Evolutionary conservation across 179 eudicot species (phyloP), one percentile per base, ranked within the genome.

Genomic region (Carnegiea gigantea): DNA sequence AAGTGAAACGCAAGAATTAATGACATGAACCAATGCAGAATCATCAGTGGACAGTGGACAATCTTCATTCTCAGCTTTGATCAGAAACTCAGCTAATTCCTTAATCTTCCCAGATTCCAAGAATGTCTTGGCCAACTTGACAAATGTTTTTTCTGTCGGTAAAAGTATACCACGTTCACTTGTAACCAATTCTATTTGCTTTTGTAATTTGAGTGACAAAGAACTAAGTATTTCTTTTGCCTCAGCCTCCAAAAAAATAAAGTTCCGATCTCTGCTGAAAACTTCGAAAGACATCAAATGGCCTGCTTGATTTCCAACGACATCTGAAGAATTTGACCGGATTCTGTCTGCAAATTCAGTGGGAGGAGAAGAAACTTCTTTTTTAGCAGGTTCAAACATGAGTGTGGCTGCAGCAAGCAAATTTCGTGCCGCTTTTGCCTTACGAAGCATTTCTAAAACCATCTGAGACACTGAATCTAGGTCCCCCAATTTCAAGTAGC

Each of bases 381-480:
- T 81, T 80, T 80, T 84, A 78, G 86, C 44, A 59, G 81, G 81
- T 79, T 88, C 93, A 84, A 91, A 88, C 36, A 68, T 24, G 26
- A 96, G 85, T 0, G 84, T 90, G 70, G 92, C 89, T 9, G 88
- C 82, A 78, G 93, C 97, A 78, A 92, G 89, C 79, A 97, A 90
- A 86, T 90, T 90, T 40, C 80, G 90, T 43, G 98, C 98, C 85
- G 92, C 88, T 88, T 85, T 94, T 78, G 93, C 97, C 89, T 94
- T 96, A 73, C 86, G 87, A 73, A 94, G 91, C 99, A 96, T 96
- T 78, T 94, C 96, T 48, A 96, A 80, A 82, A 96, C 93, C 98
- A 96, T 96, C 62, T 79, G 82, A 26, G 96, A 92, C 48, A 92
- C 97, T 59, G 92, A 89, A 80, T 92, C 95, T 75, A 96, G 81